A percentile compares a stretch with the other conserved stretches of the same genome.
phyloP scores from a whole-genome alignment of 2,329 filamentous ascomycete species.

The Nannizziopsis arthrosporioides region DNA sequence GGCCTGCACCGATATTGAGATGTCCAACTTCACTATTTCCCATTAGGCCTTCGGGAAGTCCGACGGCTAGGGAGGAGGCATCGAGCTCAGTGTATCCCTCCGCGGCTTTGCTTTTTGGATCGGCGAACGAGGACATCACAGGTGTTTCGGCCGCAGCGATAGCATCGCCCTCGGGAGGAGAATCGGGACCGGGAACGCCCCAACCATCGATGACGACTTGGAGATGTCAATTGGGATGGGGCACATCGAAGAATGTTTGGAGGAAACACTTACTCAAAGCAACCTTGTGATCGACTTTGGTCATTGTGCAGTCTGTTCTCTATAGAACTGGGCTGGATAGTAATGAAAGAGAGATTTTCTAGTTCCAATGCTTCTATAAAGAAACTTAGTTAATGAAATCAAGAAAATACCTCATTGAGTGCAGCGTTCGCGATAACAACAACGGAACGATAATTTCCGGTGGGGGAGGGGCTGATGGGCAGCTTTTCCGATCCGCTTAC shows the following conservation, averaged over 20 bases:
- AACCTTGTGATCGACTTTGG: conserved; percentile 56
- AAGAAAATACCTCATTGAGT: conserved; percentile 3
- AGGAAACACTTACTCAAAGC: conserved; percentile 49
- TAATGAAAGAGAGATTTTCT: no score
- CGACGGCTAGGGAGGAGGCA: conserved; percentile 89
- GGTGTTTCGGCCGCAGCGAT: conserved; percentile 89
- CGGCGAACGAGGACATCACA: conserved; percentile 77
- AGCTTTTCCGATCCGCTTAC: not conserved
- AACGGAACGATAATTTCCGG: conserved; percentile 5
- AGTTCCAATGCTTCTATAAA: not conserved
- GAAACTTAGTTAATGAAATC: not conserved
- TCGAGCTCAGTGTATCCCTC: conserved; percentile 88
- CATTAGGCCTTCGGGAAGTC: conserved; percentile 93
- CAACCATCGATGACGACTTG: conserved; percentile 98
- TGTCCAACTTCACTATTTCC: conserved; percentile 98
- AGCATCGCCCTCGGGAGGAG: conserved; percentile 81
- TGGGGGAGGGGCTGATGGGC: conserved; percentile 10
- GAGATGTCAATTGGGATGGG: conserved; percentile 20
- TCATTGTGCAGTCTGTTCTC: conserved; percentile 40
- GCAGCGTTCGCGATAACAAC: not conserved
- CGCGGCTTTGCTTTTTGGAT: conserved; percentile 54
- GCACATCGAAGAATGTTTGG: conserved; percentile 6
- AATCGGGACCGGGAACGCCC: conserved; percentile 72
- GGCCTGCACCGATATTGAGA: conserved; percentile 92
- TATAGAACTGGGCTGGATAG: conserved; percentile 2